These are phyloP conservation scores for Solidago caesia DNA, from an alignment of 129 eudicot genomes.

Conservation along the genomic window DNA sequence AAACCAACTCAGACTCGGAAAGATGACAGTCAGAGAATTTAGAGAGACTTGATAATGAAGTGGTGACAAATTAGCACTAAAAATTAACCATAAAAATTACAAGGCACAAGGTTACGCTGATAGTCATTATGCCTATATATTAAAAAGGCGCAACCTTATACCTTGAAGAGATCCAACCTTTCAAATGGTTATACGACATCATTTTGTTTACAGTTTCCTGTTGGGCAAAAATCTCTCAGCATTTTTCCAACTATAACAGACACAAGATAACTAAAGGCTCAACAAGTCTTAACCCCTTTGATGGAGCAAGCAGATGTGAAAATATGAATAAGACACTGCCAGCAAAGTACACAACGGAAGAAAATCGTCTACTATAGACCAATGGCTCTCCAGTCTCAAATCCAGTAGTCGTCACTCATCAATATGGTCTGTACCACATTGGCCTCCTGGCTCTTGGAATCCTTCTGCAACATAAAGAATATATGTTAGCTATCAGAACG, in stretches of 20 bases:
- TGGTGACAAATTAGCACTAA: not conserved
- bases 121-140: not conserved
- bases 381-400: not conserved
- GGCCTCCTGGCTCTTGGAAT: conserved; percentile 55
- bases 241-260: conserved; percentile 28
- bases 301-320: conserved; percentile 2
- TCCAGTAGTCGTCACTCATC: not conserved
- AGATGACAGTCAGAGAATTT: not conserved
- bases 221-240: conserved; percentile 10
- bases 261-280: conserved; percentile 20
- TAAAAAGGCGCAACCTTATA: not conserved
- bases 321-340: conserved; percentile 12
- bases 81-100: not conserved
- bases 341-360: conserved; percentile 13
- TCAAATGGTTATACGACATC: not conserved
- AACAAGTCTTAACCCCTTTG: conserved; percentile 9
- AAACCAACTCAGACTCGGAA: not conserved
- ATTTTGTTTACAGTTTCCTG: not conserved
- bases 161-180: not conserved
- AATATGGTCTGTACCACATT: conserved; percentile 51
- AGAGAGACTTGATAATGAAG: not conserved
- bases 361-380: conserved; percentile 8
- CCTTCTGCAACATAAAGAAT: conserved; percentile 37
- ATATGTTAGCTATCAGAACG: conserved; percentile 5
- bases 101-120: not conserved